Percentiles rank a stretch among this genome's conserved stretches.
Conservation (phyloP, 768 basidiomycete genomes). For the Saitozyma podzolica region DNA sequence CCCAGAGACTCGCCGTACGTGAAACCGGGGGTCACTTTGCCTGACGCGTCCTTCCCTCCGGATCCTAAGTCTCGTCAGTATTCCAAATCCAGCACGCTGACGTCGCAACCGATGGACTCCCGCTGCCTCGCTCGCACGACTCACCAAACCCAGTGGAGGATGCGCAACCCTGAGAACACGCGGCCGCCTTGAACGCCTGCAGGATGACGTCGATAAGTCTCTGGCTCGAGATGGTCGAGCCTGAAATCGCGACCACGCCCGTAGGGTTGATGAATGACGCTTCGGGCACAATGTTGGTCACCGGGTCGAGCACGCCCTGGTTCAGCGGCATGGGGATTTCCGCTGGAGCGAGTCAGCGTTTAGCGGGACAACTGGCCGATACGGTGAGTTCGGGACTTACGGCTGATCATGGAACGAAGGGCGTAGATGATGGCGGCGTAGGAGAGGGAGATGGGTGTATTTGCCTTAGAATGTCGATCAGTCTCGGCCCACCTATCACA, state of each 20-base stretch:
- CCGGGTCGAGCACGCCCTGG: slow-evolving; percentile 83
- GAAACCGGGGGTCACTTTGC: slow-evolving; percentile 16
- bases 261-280: slow-evolving; percentile 23
- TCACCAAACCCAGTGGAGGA: slow-evolving; percentile 24
- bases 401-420: slow-evolving; percentile 19
- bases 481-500: neutral
- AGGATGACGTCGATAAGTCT: slow-evolving; percentile 31
- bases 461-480: slow-evolving; percentile 1
- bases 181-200: slow-evolving; percentile 23
- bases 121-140: neutral
- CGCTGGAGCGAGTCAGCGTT: slow-evolving; percentile 20
- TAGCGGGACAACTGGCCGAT: slow-evolving; percentile 14
- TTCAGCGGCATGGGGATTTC: slow-evolving; percentile 48
- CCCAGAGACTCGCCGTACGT: slow-evolving; percentile 28
- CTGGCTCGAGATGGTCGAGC: slow-evolving; percentile 29
- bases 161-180: slow-evolving; percentile 30
- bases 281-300: slow-evolving; percentile 24
- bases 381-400: slow-evolving; percentile 17
- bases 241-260: slow-evolving; percentile 22
- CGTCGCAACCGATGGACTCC: too few relatives aligned
- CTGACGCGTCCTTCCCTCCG: slow-evolving; percentile 18
- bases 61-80: slow-evolving; percentile 5
- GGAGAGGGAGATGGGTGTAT: slow-evolving; percentile 19
- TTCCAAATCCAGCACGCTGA: too few relatives aligned
- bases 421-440: slow-evolving; percentile 33